These are phyloP conservation scores for Cicer cuneatum DNA, from an alignment of 306 rosid genomes.

Conservation along the genomic window DNA sequence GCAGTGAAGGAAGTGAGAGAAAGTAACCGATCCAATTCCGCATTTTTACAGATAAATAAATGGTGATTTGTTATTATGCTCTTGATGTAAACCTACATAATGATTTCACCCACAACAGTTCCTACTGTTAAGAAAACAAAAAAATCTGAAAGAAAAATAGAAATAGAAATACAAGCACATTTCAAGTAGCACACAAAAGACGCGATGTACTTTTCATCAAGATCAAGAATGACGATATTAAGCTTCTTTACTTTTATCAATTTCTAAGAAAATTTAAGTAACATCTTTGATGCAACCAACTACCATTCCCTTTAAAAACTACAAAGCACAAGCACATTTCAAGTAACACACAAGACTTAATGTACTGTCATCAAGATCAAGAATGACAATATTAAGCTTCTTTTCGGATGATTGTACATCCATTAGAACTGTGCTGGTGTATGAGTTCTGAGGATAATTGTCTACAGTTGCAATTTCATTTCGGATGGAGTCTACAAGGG, in stretches of 20 bases:
- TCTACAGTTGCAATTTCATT: constrained; percentile 1
- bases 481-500: not conserved
- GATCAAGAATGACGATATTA: constrained; percentile 29
- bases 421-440: not conserved
- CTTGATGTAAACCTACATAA: constrained; percentile 1
- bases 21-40: not conserved
- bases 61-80: constrained; percentile 6
- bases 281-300: constrained; percentile 29
- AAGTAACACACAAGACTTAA: not conserved
- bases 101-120: constrained; percentile 14
- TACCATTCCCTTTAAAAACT: constrained; percentile 6
- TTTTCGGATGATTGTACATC: not conserved
- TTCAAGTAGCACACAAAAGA: not conserved
- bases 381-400: constrained; percentile 23
- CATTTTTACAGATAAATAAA: not conserved
- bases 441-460: not conserved
- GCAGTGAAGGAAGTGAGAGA: constrained; percentile 10
- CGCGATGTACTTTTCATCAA: constrained; percentile 10
- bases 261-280: constrained; percentile 15
- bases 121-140: not conserved
- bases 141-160: not conserved
- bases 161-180: constrained; percentile 6
- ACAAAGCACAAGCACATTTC: not conserved
- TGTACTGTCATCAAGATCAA: constrained; percentile 26
- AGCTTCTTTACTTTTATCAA: constrained; percentile 6